Percentiles rank a stretch among this genome's conserved stretches.
These are phyloP conservation scores for Clohesyomyces aquaticus DNA, from an alignment of 495 filamentous ascomycete species.

Conservation along the genomic window DNA sequence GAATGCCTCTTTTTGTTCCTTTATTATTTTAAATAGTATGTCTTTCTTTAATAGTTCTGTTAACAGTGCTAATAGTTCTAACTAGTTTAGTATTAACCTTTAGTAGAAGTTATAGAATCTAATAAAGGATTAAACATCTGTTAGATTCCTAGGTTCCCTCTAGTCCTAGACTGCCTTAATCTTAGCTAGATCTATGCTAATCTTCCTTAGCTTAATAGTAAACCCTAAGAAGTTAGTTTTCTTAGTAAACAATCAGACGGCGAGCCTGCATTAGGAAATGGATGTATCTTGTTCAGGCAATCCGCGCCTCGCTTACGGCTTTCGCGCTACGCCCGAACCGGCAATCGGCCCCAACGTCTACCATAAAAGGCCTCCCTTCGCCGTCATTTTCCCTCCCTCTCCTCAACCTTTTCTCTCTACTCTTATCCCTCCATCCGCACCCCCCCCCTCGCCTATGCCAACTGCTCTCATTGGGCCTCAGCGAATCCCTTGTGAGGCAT, in stretches of 20 bases:
- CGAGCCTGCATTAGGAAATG: constrained; percentile 31
- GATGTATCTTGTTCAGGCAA: constrained; percentile 26
- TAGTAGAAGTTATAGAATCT: no score
- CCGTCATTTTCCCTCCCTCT: constrained; percentile 23
- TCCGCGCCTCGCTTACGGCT: constrained; percentile 28
- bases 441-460: constrained; percentile 8
- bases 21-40: no score
- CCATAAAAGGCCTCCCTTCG: constrained; percentile 25
- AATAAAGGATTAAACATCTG: no score
- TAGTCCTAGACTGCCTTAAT: no score
- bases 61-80: no score
- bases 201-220: no score
- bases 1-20: no score
- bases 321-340: constrained; percentile 28
- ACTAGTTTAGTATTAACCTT: no score
- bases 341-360: constrained; percentile 29
- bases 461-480: constrained; percentile 26
- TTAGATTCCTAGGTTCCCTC: no score
- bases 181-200: no score
- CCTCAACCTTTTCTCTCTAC: constrained; percentile 16
- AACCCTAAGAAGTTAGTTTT: no score
- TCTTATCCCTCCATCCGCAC: constrained; percentile 20
- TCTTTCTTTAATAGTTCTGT: no score
- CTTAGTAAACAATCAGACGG: constrained; percentile 26
- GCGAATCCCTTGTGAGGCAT: constrained; percentile 25